Base-by-base conservation (phyloP, 2,329 filamentous ascomycete genomes). In the Scortechinia acanthostroma region DNA sequence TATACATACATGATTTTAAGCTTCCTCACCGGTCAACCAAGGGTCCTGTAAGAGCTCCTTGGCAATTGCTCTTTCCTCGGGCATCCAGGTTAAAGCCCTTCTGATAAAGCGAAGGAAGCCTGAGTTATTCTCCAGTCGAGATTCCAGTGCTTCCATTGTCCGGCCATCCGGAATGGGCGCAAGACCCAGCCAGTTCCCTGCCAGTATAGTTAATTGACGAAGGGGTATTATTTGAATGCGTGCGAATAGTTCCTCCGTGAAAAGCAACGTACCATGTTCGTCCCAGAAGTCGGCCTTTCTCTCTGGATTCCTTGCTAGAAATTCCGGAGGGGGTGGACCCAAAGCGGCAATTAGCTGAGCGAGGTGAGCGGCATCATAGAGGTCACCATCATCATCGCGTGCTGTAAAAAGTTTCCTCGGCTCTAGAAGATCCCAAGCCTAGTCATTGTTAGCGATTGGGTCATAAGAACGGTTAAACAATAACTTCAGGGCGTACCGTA, bases 301-400 rank as follows among this genome's bases (percentile, higher is more conserved):
- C 37, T 42, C 37, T 21, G 6, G 6, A 42, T 42, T 42, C 20
- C 42, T 52, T 3, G 47, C 50, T n/a, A 42, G 37, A 21, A 40
- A 40, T 6, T 40, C 35, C 6, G 10, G 10, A 13, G 35, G 35
- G 13, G 35, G 35, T 40, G 10, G 6, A 6, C 35, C 35, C 14
- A 40, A 17, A 6, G 17, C 10, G 17, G 10, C 17, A 40, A 40
- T 10, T 6, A 40, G 35, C 35, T 40, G 10, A 19, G 35, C 35
- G 17, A 40, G 6, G 20, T 40, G 35, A 19, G 17, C 10, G 6
- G 10, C 10, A 40, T 13, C 35, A 6, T 10, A 40, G 35, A 6
- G 35, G 6, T 10, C 35, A 15, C 17, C 6, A 40, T 40, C 35
- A 6, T 10, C 35, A 40, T 13, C 10, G 17, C 35, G 17, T 6